Base-by-base conservation (phyloP, 352 stramenopile genomes). In the Globisporangium cylindrosporum region DNA sequence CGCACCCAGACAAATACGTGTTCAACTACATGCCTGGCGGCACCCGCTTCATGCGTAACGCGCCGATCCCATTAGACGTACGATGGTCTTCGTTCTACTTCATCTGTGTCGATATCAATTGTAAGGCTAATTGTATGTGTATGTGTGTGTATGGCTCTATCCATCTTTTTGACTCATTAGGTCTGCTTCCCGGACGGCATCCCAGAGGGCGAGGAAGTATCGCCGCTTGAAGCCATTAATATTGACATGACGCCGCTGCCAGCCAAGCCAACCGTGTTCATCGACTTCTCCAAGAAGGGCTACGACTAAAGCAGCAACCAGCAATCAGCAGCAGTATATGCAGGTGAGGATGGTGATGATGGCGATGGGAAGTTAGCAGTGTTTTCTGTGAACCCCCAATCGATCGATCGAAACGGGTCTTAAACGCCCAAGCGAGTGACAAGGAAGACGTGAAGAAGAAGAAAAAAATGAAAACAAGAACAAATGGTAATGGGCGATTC, bases 31-130 rank as follows among this genome's bases (percentile, higher is more conserved):
- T 99, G 97, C 98, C 98, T 9, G 97, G 97, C 54, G 98, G 98
- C 63, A 96, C 93, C 69, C 94, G 98, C 62, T 99, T 99, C 80
- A 99, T 99, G 97, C 91, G 98, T 63, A 99, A 99, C 79, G 92
- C 97, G 43, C 95, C 98, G 32, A 93, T 97, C 60, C 97, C 97
- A 48, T 87, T 99, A 34, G 89, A 98, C 70, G 91, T 98, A 70
- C 67, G 71, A 75, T n/a, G 14, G 20, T 1, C 53, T 18, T 53
- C 2, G 41, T 65, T 22, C 34, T 56, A 9, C n/a, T 3, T 22
- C 6, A 20, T 65, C 27, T 41, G 9, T 55, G 18, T 49, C 18
- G 14, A 14, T 46, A 20, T 46, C 12, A 46, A 6, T 18, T 14
- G 38, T 20, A 41, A 3, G 38, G 38, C 38, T 46, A 46, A 46